Base-by-base conservation (phyloP, 2,329 filamentous ascomycete species). In the Metarhizium humberi region DNA sequence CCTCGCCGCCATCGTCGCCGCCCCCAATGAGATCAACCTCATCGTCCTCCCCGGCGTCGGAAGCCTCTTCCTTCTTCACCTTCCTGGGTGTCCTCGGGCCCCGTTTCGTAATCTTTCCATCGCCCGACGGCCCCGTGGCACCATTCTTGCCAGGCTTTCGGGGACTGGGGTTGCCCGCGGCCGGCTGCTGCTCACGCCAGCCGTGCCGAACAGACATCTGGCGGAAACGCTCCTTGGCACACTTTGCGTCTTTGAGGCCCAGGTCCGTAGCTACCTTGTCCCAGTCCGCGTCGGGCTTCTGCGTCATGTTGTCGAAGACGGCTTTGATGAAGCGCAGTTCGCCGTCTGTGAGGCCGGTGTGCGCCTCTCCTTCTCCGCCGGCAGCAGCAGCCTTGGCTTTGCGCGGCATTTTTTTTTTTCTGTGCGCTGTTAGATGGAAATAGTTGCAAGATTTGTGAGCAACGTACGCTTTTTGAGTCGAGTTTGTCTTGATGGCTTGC, bases 271-370 rank as follows among this genome's bases (percentile, higher is more conserved):
- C 74, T 45, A 77, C 68, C 1, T 63, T 59, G 16, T 70, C 63
- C 66, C 70, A 78, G 62, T 78, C 64, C 32, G 74, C 68, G 7
- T 73, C 69, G 6, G 70, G 71, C 57, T 71, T 72, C 47, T 68
- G 60, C 5, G 62, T 69, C 68, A 75, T 72, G 60, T 73, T 70
- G 60, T 73, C 67, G 56, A 75, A 74, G 43, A 75, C 63, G 13
- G 69, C 67, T 54, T 73, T 71, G 62, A 75, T 66, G 61, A 74
- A 72, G 34, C 67, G 65, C 46, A 69, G 61, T 40, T 75, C 73
- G 20, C 56, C 61, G 1, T 69, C 66, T 11, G 65, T 73, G 49
- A 73, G 62, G 10, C 64, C 66, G 4, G 32, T 51, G 25, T 63
- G 54, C 10, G 56, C 34, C 0, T 62, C 58, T 48, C 55, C 61